Evolutionary conservation across 2,329 filamentous ascomycete genomes (phyloP).

Genomic region (Talaromyces sp.): DNA sequence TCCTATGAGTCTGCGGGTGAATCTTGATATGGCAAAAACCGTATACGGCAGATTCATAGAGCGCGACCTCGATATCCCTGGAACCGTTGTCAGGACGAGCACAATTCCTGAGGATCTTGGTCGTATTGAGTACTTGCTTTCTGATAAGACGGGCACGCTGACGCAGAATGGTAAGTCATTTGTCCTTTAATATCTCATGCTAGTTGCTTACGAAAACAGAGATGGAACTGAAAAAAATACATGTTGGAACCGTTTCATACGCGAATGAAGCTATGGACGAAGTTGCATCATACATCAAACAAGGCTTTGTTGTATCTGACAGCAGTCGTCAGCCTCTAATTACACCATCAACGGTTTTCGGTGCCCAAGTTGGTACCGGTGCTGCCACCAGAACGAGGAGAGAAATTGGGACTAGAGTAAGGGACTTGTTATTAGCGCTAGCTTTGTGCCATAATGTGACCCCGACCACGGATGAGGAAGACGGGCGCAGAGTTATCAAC

Average conservation of each 20-base stretch:
- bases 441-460: constrained; percentile 97
- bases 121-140: constrained; percentile 91
- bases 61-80: constrained; percentile 81
- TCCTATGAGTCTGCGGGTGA: constrained; percentile 92
- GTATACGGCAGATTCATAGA: constrained; percentile 97
- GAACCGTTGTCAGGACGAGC: constrained; percentile 89
- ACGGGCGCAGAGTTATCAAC: constrained; percentile 71
- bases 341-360: constrained; percentile 71
- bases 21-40: constrained; percentile 94
- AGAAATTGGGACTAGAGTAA: constrained; percentile 89
- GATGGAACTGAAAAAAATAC: constrained; percentile 98
- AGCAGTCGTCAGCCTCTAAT: constrained; percentile 55
- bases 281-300: constrained; percentile 78
- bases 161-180: constrained; percentile 70
- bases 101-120: constrained; percentile 97
- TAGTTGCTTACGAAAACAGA: constrained; percentile 50
- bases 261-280: constrained; percentile 99
- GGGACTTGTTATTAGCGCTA: constrained; percentile 87
- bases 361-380: constrained; percentile 54
- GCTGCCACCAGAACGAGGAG: constrained; percentile 77
- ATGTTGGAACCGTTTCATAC: constrained; percentile 96
- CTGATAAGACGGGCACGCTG: constrained; percentile 96
- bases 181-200: neutral
- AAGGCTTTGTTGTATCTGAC: constrained; percentile 64
- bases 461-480: constrained; percentile 78